phyloP scores from a whole-genome alignment of 495 filamentous ascomycete species.

The Podospora pseudopauciseta region DNA sequence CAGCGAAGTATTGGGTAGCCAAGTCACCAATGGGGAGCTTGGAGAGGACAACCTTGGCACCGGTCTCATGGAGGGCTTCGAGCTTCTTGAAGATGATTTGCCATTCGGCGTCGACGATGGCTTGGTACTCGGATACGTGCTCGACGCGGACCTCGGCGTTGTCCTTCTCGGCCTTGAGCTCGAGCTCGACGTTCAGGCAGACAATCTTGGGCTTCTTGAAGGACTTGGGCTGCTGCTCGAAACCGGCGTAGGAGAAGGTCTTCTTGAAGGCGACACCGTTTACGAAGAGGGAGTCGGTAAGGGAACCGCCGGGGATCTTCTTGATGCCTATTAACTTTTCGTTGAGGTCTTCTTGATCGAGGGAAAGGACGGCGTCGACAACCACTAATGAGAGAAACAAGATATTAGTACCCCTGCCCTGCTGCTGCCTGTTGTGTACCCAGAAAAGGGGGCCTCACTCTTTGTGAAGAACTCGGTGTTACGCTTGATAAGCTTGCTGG shows the following conservation, averaged over 20 bases:
- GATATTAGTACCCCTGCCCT: background rate
- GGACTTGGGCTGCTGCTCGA: constrained; percentile 96
- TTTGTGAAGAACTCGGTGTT: constrained; percentile 97
- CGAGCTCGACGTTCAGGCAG: constrained; percentile 94
- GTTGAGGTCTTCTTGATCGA: constrained; percentile 96
- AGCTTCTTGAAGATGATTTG: constrained; percentile 99
- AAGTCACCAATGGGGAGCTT: constrained; percentile 97
- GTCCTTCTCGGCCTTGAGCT: constrained; percentile 98
- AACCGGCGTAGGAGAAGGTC: constrained; percentile 97
- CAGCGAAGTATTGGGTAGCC: constrained; percentile 96
- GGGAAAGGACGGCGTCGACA: constrained; percentile 92
- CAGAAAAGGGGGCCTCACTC: constrained; percentile 52
- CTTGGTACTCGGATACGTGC: constrained; percentile 98
- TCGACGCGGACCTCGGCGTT: constrained; percentile 97
- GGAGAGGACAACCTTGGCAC: constrained; percentile 92
- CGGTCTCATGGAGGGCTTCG: constrained; percentile 86
- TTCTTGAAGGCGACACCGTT: constrained; percentile 99
- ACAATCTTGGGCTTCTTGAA: constrained; percentile 93
- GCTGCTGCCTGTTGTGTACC: background rate
- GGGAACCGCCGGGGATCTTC: constrained; percentile 92
- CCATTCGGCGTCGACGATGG: constrained; percentile 98
- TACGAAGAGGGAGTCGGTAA: constrained; percentile 95
- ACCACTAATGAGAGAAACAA: constrained; percentile 62
- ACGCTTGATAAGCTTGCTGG: constrained; percentile 96
- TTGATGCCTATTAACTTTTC: constrained; percentile 98